Conservation (phyloP, 2,329 filamentous ascomycete genomes). For the Periconia digitata region DNA sequence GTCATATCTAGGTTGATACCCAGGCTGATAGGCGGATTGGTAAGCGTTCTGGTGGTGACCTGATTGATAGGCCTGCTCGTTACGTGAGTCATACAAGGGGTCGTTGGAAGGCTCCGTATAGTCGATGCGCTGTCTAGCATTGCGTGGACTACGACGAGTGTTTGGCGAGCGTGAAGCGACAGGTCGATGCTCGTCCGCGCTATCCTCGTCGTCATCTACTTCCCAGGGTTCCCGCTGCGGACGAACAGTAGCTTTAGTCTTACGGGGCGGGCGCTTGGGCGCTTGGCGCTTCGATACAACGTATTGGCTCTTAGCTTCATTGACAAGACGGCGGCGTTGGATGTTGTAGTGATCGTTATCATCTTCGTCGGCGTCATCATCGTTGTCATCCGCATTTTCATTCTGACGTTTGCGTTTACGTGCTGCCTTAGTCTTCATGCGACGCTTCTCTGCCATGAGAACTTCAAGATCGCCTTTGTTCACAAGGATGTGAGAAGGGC, state of each 20-base stretch:
- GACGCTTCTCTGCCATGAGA: slow-evolving; percentile 5
- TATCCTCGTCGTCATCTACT: background rate
- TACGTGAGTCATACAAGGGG: background rate
- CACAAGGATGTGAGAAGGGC: slow-evolving; percentile 23
- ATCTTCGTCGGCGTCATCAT: background rate
- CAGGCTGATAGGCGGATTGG: too few relatives aligned
- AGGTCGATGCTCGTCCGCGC: background rate
- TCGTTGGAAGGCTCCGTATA: background rate
- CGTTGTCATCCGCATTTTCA: background rate
- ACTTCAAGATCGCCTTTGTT: slow-evolving; percentile 35
- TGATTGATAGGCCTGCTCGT: too few relatives aligned
- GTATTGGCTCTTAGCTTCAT: slow-evolving; percentile 1
- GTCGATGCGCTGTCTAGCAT: background rate
- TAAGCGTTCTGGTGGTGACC: too few relatives aligned
- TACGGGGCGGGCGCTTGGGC: background rate
- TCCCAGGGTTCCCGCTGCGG: background rate
- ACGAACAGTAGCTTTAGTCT: too few relatives aligned
- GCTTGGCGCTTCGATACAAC: background rate
- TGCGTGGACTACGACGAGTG: slow-evolving; percentile 1
- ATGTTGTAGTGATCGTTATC: background rate
- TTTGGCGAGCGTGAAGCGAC: background rate
- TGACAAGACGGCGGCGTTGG: slow-evolving; percentile 1
- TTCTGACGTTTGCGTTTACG: slow-evolving; percentile 1
- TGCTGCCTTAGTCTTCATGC: slow-evolving; percentile 2
- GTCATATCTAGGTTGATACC: too few relatives aligned